Evolutionary conservation across 2,329 filamentous ascomycete species (phyloP), one percentile per base, ranked within the genome.

Genomic region (Pezicula rhizophila): DNA sequence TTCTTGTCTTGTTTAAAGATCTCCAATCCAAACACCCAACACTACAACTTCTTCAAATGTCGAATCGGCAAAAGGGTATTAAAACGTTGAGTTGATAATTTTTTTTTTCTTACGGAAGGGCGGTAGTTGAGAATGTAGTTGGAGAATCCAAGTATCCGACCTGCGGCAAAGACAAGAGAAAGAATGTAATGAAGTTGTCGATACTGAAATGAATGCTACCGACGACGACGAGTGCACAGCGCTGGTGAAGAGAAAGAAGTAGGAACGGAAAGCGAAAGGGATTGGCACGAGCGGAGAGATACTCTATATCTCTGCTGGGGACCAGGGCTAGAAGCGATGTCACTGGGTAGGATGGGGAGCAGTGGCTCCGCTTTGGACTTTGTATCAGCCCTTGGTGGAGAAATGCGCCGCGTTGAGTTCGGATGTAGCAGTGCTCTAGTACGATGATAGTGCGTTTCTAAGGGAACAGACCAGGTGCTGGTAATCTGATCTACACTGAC

Each of bases 191-290:
- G 60, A 62, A 65, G 58, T 61, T 68, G 70, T 52, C 37, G 47
- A 51, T 35, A 72, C 70, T 66, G 71, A 68, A 76, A 75, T 71
- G 70, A 77, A 70, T 66, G 70, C 64, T 75, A 75, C 71, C 71
- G 71, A 75, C 70, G 50, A 60, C 68, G 67, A 67, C 69, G 69
- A 73, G 70, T 73, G 71, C 70, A 69, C 71, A 72, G 72, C 70
- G 38, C 69, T 70, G 40, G 39, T 35, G 40, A 43, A 42, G 46
- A 35, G 40, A 45, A 53, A 44, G 42, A 40, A 39, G 35, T 38
- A 47, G 25, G 40, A 37, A 23, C n/a, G 26, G 23, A 46, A 31
- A 26, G 17, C 20, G 38, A 41, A 31, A 41, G 43, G 42, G 49
- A 17, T 42, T 42, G 39, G 18, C 40, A 28, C 40, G 40, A 28